Evolutionary conservation across 768 basidiomycete species (phyloP).

Genomic region (Serendipita sp.): DNA sequence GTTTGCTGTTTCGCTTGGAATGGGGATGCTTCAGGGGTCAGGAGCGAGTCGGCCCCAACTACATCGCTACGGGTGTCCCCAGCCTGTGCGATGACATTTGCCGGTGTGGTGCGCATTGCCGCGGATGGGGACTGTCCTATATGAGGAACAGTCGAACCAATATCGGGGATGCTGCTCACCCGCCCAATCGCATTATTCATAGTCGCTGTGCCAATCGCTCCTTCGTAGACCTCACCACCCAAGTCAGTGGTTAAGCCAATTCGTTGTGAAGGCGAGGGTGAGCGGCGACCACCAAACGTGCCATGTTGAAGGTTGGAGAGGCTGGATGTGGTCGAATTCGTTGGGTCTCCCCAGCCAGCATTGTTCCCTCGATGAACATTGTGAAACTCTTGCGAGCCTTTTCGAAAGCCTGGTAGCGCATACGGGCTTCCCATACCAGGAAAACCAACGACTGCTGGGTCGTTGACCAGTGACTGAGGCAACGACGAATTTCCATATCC

Average conservation of each 20-base stretch:
- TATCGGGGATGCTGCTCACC: neutral
- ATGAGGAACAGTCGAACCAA: neutral
- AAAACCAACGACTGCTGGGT: neutral
- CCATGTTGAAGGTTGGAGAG: neutral
- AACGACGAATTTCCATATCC: neutral
- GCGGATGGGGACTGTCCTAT: neutral
- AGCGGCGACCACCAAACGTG: neutral
- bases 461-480: neutral
- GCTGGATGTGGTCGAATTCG: neutral
- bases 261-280: neutral
- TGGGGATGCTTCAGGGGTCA: neutral
- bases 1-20: too few relatives aligned
- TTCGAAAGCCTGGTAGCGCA: neutral
- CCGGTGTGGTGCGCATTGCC: neutral
- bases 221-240: slow-evolving; percentile 4
- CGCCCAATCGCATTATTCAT: neutral
- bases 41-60: neutral
- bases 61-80: too few relatives aligned
- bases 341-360: neutral
- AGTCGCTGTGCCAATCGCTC: neutral
- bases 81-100: neutral
- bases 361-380: neutral
- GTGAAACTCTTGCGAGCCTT: neutral
- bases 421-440: neutral
- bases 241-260: neutral